Conservation (phyloP, 495 filamentous ascomycete species). For the Stereocaulon alpinum region DNA sequence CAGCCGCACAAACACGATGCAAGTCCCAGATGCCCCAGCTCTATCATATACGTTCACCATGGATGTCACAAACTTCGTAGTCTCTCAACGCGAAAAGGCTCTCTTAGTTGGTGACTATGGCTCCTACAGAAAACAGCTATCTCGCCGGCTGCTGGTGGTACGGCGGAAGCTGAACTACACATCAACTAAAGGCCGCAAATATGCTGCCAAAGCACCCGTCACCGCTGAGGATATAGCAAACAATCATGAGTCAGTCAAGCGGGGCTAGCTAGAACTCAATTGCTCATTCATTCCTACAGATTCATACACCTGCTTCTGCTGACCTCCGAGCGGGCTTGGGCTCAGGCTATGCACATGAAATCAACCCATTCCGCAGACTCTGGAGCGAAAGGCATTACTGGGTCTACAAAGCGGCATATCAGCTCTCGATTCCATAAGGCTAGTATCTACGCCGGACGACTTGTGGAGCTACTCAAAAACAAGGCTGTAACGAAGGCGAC, state of each 20-base stretch:
- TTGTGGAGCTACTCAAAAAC: conserved; percentile 56
- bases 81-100: conserved; percentile 64
- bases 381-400: conserved; percentile 59
- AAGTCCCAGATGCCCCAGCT: too few relatives aligned
- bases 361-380: conserved; percentile 66
- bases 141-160: conserved; percentile 69
- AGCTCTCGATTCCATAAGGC: conserved; percentile 79
- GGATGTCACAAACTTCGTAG: conserved; percentile 83
- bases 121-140: conserved; percentile 70
- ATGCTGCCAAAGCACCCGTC: conserved; percentile 56
- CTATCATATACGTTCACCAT: conserved; percentile 34
- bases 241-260: conserved; percentile 54
- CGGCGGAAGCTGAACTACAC: conserved; percentile 76
- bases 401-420: conserved; percentile 73
- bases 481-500: conserved; percentile 49
- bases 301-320: conserved; percentile 72
- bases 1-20: too few relatives aligned
- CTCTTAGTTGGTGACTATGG: conserved; percentile 82
- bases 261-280: neutral
- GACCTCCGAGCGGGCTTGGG: conserved; percentile 87
- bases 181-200: conserved; percentile 77
- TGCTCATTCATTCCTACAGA: conserved; percentile 34
- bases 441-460: conserved; percentile 52
- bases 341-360: conserved; percentile 92
- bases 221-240: conserved; percentile 66